Evolutionary conservation across 2,329 filamentous ascomycete species (phyloP), one percentile per base, ranked within the genome.

Genomic region (Cyanodermella asteris): DNA sequence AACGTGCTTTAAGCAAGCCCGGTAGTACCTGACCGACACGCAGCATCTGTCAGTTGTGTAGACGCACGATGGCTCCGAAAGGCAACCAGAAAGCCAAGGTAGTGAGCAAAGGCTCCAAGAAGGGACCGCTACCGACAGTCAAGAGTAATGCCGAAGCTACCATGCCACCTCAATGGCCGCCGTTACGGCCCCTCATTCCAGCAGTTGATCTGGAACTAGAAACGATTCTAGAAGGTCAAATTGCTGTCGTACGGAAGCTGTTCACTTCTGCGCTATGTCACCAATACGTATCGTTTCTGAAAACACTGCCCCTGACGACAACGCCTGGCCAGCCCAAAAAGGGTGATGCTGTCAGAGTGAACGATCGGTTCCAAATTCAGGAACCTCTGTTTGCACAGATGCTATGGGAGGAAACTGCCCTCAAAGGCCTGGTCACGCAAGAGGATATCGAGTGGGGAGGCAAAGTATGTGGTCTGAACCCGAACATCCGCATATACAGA

Each of bases 401-500:
- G 27, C 47, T 93, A 9, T 94, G 82, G 81, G 58, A 60, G 22
- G 59, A 65, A 32, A 91, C 81, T 2, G 74, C 72, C 0, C 47
- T 94, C 34, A 69, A 61, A 37, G 64, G 74, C 22, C 54, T 72
- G 2, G 37, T 59, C 37, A 32, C 49, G 11, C 33, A 36, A 6
- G 38, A 45, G 25, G 43, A 45, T 17, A 41, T 35, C 11, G 38
- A 49, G 13, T 91, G 80, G 77, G 80, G 76, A 29, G 81, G 81
- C 15, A 62, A 80, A 24, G 67, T 77, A 1, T 51, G 90, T n/a
- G 81, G 81, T 0, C 50, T 93, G 31, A 91, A 80, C 46, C 68
- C 77, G 6, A 90, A 90, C 36, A 90, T 93, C 28, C 62, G 84
- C 17, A 66, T 93, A 16, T 93, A 93, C 50, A 65, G 82, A 13